These are phyloP conservation scores for Gynandropsis gynandra DNA, from an alignment of 345 rosid genomes.

Conservation along the genomic window DNA sequence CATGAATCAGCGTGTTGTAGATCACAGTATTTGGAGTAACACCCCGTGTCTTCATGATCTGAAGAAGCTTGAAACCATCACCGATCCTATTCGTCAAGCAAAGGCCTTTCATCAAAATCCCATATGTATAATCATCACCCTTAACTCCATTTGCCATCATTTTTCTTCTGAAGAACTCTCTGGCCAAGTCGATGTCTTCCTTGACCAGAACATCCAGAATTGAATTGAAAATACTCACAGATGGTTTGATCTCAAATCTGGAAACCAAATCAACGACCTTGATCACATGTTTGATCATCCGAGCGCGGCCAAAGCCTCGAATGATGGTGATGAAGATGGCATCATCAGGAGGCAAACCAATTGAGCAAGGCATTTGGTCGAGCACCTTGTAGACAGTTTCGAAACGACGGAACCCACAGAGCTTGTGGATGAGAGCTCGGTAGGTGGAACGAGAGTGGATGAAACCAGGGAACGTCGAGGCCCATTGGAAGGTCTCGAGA, in stretches of 20 bases:
- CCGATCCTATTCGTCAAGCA: slow-evolving; percentile 78
- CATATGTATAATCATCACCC: slow-evolving; percentile 79
- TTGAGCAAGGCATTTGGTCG: slow-evolving; percentile 72
- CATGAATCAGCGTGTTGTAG: slow-evolving; percentile 65
- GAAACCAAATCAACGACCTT: slow-evolving; percentile 47
- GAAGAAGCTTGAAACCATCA: slow-evolving; percentile 82
- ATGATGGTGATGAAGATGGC: slow-evolving; percentile 52
- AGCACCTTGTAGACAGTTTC: slow-evolving; percentile 60
- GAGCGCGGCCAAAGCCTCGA: slow-evolving; percentile 64
- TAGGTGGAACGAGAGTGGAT: slow-evolving; percentile 74
- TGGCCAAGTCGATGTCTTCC: slow-evolving; percentile 82
- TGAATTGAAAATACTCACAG: slow-evolving; percentile 60
- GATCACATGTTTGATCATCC: slow-evolving; percentile 39
- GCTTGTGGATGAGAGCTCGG: slow-evolving; percentile 53
- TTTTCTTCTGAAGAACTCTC: slow-evolving; percentile 59
- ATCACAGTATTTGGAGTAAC: slow-evolving; percentile 53
- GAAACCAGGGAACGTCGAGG: slow-evolving; percentile 51
- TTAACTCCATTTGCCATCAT: slow-evolving; percentile 62
- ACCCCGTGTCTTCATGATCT: slow-evolving; percentile 47
- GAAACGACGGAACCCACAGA: slow-evolving; percentile 57
- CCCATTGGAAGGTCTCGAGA: slow-evolving; percentile 72
- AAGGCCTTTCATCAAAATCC: slow-evolving; percentile 88
- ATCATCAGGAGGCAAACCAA: slow-evolving; percentile 65
- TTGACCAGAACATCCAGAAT: slow-evolving; percentile 73
- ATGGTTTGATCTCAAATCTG: slow-evolving; percentile 43